Evolutionary conservation across 345 rosid genomes (phyloP).

Genomic region (Rhizophora mangle): DNA sequence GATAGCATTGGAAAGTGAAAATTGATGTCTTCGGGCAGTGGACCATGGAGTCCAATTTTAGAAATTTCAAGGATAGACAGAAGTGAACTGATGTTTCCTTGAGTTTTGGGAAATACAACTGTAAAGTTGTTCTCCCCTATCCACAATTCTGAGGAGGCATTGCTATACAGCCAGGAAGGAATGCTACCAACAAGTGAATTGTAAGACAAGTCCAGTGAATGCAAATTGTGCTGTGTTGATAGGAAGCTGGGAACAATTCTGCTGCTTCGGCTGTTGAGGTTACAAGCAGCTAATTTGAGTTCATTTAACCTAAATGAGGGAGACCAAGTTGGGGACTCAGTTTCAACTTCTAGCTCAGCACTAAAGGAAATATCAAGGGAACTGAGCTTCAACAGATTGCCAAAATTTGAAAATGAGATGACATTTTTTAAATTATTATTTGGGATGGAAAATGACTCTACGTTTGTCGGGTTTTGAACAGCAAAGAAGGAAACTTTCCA

Average conservation of each 20-base stretch:
- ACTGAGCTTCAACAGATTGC: constrained; percentile 9
- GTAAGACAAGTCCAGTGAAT: too few species aligned
- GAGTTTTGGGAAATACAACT: not conserved
- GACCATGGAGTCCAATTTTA: not conserved
- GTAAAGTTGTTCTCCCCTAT: too few species aligned
- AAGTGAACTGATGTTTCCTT: constrained; percentile 6
- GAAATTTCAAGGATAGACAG: constrained; percentile 6
- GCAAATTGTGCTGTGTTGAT: too few species aligned
- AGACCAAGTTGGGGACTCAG: constrained; percentile 8
- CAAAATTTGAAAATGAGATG: constrained; percentile 8
- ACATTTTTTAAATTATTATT: not conserved
- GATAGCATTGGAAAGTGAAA: not conserved
- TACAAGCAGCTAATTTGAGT: constrained; percentile 13
- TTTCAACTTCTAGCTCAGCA: not conserved
- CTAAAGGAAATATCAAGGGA: constrained; percentile 13
- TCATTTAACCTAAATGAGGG: constrained; percentile 5
- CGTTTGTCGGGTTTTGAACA: constrained; percentile 11
- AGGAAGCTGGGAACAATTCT: too few species aligned
- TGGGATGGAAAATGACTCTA: not conserved
- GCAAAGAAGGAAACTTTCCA: constrained; percentile 1
- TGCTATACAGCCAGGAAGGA: too few species aligned
- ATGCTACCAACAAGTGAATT: too few species aligned
- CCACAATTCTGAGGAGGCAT: too few species aligned
- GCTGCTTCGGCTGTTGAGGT: not conserved
- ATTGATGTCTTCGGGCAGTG: constrained; percentile 12